A percentile compares a stretch with the other conserved stretches of the same genome.
phyloP scores from a whole-genome alignment of 1,284 basidiomycete species.

The Amylostereum areolatum region DNA sequence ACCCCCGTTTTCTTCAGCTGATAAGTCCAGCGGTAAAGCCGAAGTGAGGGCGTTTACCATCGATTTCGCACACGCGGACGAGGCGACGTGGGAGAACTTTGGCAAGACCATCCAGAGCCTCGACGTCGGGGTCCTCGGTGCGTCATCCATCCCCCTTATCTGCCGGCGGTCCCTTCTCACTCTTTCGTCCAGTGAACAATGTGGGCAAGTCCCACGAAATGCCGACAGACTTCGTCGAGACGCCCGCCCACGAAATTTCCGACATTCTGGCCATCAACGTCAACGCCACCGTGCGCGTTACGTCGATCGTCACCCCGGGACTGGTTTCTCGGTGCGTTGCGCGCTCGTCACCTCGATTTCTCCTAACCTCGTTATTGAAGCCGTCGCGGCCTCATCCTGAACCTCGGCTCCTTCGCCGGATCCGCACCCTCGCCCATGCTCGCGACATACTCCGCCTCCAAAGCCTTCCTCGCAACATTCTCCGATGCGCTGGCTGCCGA shows the following conservation, averaged over 20 bases:
- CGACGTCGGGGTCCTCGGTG: slow-evolving; percentile 83
- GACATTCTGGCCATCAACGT: slow-evolving; percentile 71
- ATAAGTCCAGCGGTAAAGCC: slow-evolving; percentile 39
- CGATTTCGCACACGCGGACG: slow-evolving; percentile 69
- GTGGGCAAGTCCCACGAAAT: slow-evolving; percentile 86
- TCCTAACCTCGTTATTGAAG: slow-evolving; percentile 30
- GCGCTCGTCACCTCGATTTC: neutral
- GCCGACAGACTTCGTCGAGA: slow-evolving; percentile 66
- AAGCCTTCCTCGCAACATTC: slow-evolving; percentile 88
- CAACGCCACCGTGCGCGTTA: slow-evolving; percentile 62
- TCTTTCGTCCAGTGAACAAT: slow-evolving; percentile 76
- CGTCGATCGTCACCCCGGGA: slow-evolving; percentile 65
- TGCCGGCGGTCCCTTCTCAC: neutral
- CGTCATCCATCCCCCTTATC: slow-evolving; percentile 14
- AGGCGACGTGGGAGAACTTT: slow-evolving; percentile 51
- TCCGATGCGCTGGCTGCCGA: slow-evolving; percentile 86
- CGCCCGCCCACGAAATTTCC: slow-evolving; percentile 52
- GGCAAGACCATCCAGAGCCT: slow-evolving; percentile 44
- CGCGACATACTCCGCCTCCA: slow-evolving; percentile 89
- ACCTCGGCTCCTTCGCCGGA: slow-evolving; percentile 91
- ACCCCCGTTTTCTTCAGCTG: neutral
- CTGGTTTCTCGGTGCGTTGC: slow-evolving; percentile 68
- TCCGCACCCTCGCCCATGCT: slow-evolving; percentile 88
- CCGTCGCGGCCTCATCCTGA: slow-evolving; percentile 82
- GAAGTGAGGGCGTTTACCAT: slow-evolving; percentile 71